phyloP scores from a whole-genome alignment of 1,139 yeast species.

The Taphrina flavorubra region DNA sequence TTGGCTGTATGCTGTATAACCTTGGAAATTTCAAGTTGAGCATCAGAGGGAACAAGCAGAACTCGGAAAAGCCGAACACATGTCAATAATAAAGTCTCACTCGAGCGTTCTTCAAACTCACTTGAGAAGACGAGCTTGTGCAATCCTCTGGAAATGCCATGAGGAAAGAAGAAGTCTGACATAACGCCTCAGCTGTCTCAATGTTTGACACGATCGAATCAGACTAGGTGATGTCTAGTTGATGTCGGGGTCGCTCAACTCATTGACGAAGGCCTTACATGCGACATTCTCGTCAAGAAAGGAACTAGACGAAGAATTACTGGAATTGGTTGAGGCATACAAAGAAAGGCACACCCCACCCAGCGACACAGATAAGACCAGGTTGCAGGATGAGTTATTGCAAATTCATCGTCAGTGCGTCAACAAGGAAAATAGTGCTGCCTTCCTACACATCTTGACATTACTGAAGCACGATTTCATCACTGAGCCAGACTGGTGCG shows the following conservation, averaged over 20 bases:
- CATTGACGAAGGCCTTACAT: constrained; percentile 23
- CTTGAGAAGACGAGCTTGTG: background rate
- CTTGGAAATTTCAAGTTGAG: too few relatives aligned
- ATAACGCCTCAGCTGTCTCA: too few relatives aligned
- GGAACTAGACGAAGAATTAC: constrained; percentile 6
- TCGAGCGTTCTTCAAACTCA: background rate
- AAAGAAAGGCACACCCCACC: constrained; percentile 56
- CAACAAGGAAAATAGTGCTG: constrained; percentile 53
- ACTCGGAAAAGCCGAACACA: constrained; percentile 3
- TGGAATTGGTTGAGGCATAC: constrained; percentile 33
- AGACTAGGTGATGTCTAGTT: background rate
- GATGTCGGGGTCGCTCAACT: constrained; percentile 31
- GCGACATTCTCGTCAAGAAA: constrained; percentile 12
- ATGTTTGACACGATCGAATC: too few relatives aligned
- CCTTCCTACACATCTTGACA: constrained; percentile 59
- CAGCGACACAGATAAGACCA: constrained; percentile 53
- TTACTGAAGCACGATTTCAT: constrained; percentile 54
- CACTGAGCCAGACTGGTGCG: constrained; percentile 55
- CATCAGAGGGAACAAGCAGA: too few relatives aligned
- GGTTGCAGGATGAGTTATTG: constrained; percentile 61
- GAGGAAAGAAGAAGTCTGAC: background rate
- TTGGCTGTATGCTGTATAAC: too few relatives aligned
- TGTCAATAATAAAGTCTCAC: background rate
- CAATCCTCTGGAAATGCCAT: background rate
- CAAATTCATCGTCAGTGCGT: constrained; percentile 56